phyloP scores from a whole-genome alignment of 805 yeast genomes.

The Kodamaea hsintzibuensis region DNA sequence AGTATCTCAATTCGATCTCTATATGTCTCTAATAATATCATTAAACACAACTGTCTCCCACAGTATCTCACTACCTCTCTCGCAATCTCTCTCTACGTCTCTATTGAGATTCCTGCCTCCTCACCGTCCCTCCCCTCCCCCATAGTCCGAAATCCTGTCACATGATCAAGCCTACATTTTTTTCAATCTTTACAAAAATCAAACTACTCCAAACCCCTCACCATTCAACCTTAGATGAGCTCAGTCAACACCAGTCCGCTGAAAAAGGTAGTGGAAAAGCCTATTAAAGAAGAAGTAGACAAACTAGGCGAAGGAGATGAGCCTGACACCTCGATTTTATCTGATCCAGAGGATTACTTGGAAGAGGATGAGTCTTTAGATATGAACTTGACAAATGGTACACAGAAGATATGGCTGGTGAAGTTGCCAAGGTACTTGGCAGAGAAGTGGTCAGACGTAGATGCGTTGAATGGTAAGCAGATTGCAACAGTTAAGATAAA shows the following conservation, averaged over 20 bases:
- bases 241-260: conserved; percentile 14
- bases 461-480: conserved; percentile 65
- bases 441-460: conserved; percentile 70
- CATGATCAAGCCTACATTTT: neutral
- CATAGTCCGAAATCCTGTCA: neutral
- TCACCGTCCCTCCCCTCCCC: too few relatives aligned
- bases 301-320: conserved; percentile 11
- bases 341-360: conserved; percentile 47
- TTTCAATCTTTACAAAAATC: conserved; percentile 1
- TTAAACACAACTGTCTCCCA: too few relatives aligned
- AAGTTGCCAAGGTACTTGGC: conserved; percentile 86
- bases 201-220: neutral
- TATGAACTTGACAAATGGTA: conserved; percentile 61
- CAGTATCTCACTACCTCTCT: too few relatives aligned
- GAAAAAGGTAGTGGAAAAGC: conserved; percentile 11
- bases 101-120: too few relatives aligned
- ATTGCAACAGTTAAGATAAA: conserved; percentile 79
- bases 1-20: too few relatives aligned
- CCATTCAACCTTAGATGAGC: conserved; percentile 11
- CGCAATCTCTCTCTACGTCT: too few relatives aligned
- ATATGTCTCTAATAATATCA: too few relatives aligned
- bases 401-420: conserved; percentile 87
- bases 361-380: conserved; percentile 72
- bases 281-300: conserved; percentile 6
- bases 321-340: conserved; percentile 35